These are phyloP conservation scores for Helicostylum pulchrum DNA, from an alignment of 192 early-diverging fungal genomes.

Conservation along the genomic window DNA sequence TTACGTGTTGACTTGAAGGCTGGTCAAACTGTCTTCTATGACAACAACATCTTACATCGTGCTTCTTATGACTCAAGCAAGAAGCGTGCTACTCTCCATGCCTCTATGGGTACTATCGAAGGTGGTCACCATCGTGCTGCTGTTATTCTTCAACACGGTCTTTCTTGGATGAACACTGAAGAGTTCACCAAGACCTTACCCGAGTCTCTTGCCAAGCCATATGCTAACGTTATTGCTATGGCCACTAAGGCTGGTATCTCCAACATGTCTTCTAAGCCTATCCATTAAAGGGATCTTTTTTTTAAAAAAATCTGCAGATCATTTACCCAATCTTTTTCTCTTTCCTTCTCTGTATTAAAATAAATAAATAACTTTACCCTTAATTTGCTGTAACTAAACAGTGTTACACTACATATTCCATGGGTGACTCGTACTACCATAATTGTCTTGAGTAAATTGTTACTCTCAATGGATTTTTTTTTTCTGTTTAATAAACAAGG, in stretches of 20 bases:
- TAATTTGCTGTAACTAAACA: too few relatives aligned
- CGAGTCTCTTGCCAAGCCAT: constrained; percentile 26
- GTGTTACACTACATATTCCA: too few relatives aligned
- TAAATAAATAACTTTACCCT: too few relatives aligned
- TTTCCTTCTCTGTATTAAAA: too few relatives aligned
- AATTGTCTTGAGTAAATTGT: too few relatives aligned
- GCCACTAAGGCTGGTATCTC: constrained; percentile 22
- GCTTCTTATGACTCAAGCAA: constrained; percentile 35
- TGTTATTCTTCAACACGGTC: constrained; percentile 48
- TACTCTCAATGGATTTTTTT: too few relatives aligned
- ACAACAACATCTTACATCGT: constrained; percentile 50
- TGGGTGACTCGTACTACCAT: too few relatives aligned
- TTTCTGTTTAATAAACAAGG: too few relatives aligned
- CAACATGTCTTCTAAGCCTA: constrained; percentile 12
- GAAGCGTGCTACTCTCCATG: constrained; percentile 46
- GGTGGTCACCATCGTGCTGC: constrained; percentile 45
- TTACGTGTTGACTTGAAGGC: constrained; percentile 35
- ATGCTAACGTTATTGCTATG: constrained; percentile 36
- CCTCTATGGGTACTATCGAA: constrained; percentile 43
- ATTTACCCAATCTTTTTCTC: too few relatives aligned
- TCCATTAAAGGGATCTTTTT: constrained; percentile 4
- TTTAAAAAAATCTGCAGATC: too few relatives aligned
- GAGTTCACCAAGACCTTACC: constrained; percentile 37
- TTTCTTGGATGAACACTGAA: constrained; percentile 44
- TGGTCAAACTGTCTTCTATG: constrained; percentile 51